Evolutionary conservation across 148 eudicot species (phyloP).

Genomic region (Limonium bicolor): DNA sequence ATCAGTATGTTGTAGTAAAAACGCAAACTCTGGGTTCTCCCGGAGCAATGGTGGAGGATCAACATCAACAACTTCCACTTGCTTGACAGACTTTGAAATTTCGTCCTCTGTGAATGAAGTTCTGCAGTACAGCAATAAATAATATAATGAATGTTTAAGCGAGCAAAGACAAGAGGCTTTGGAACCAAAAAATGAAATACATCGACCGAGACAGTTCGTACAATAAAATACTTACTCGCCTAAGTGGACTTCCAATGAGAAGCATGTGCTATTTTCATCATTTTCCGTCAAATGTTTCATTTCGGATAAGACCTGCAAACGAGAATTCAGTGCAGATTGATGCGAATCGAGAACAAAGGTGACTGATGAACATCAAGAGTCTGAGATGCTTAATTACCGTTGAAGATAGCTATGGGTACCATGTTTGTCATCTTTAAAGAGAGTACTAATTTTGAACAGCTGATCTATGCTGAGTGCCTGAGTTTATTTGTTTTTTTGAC

Average conservation of each 20-base stretch:
- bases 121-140: slow-evolving; percentile 22
- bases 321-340: neutral
- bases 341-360: neutral
- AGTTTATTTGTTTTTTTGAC: neutral
- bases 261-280: slow-evolving; percentile 58
- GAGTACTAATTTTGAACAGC: slow-evolving; percentile 8
- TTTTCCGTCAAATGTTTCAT: slow-evolving; percentile 24
- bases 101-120: slow-evolving; percentile 91
- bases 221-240: slow-evolving; percentile 24
- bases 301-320: neutral
- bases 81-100: slow-evolving; percentile 51
- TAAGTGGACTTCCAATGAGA: slow-evolving; percentile 87
- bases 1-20: slow-evolving; percentile 69
- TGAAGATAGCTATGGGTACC: slow-evolving; percentile 25
- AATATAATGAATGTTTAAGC: neutral
- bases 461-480: slow-evolving; percentile 10
- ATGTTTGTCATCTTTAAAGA: slow-evolving; percentile 8
- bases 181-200: neutral
- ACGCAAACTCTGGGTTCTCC: slow-evolving; percentile 75
- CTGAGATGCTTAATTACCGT: no score
- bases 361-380: no score
- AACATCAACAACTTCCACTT: slow-evolving; percentile 44
- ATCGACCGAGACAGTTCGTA: neutral
- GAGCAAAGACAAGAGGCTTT: neutral
- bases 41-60: slow-evolving; percentile 87